Base-by-base conservation (phyloP, 2,329 filamentous ascomycete species). In the Trichoderma polysporum region DNA sequence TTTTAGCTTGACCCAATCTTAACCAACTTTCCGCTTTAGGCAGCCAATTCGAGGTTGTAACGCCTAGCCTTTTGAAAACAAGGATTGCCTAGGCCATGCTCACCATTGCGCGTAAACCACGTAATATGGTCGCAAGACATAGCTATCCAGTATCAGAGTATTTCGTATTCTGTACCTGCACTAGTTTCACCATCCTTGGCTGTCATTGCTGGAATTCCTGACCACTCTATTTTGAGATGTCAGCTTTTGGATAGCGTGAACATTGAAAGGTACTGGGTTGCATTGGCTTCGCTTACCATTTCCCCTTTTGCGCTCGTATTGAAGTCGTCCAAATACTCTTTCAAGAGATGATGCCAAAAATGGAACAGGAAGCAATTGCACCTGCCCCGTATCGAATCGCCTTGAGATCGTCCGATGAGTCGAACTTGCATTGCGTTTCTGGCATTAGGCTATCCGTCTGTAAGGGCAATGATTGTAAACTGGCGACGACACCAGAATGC, bases 31-130 rank as follows among this genome's bases (percentile, higher is more conserved):
- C 49, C 35, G 22, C 29, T 62, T 53, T 33, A 10, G 59, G 59
- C 33, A 53, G 41, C 13, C 33, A 53, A 41, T 62, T 62, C 59
- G 47, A 62, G 59, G 35, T 41, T 61, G 33, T 8, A 31, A 62
- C 17, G 29, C 4, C 45, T 35, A 52, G 58, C 29, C 37, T 4
- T 39, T 39, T 39, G 37, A 39, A 39, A 39, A 13, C 10, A n/a
- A 37, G 7, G 35, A 15, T 37, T 37, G 12, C 35, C 49, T 29
- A 12, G 25, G 27, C 49, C 57, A 60, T 45, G 17, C 29, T 25
- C 37, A 52, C 35, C 58, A 19, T n/a, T 9, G 22, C 31, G 58
- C 58, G 31, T 37, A 37, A 17, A 39, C 33, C 49, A 52, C 49
- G 8, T 53, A 61, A 37, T 29, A 29, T 17, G 15, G 3, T 6